Evolutionary conservation across 1,139 yeast genomes (phyloP).

Genomic region (Arxiozyma telluris): DNA sequence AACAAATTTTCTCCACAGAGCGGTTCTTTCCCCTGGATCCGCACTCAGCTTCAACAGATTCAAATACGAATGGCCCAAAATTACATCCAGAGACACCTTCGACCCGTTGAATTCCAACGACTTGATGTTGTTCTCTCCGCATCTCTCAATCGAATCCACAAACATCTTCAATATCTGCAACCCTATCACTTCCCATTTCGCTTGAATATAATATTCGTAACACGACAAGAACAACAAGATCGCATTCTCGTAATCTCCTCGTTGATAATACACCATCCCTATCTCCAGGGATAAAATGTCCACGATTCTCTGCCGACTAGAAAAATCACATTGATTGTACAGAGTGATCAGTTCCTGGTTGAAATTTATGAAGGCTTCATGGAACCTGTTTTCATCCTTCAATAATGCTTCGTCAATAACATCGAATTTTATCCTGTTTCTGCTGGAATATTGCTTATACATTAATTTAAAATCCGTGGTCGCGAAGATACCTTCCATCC

Average conservation of each 20-base stretch:
- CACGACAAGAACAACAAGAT: constrained; percentile 56
- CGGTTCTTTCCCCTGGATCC: constrained; percentile 12
- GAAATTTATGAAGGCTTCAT: constrained; percentile 18
- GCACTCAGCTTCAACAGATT: constrained; percentile 20
- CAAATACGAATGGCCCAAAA: constrained; percentile 25
- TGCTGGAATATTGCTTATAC: constrained; percentile 8
- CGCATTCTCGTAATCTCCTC: constrained; percentile 51
- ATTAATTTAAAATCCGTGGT: constrained; percentile 14
- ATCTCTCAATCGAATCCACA: constrained; percentile 53
- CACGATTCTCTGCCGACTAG: constrained; percentile 45
- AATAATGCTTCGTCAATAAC: constrained; percentile 20
- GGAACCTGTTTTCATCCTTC: constrained; percentile 28
- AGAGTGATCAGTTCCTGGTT: constrained; percentile 21
- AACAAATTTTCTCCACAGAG: constrained; percentile 27
- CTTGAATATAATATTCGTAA: constrained; percentile 53
- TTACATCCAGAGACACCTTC: constrained; percentile 19
- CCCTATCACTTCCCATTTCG: constrained; percentile 73
- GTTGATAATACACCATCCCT: constrained; percentile 59
- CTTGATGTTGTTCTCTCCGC: constrained; percentile 11
- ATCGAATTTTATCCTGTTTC: constrained; percentile 10
- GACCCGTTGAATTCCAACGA: constrained; percentile 23
- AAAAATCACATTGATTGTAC: constrained; percentile 15
- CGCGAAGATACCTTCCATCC: constrained; percentile 24
- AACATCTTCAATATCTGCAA: constrained; percentile 55
- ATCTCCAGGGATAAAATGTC: constrained; percentile 75